Base-by-base conservation (phyloP, 208 protist species). In the Crithidia brevicula region DNA sequence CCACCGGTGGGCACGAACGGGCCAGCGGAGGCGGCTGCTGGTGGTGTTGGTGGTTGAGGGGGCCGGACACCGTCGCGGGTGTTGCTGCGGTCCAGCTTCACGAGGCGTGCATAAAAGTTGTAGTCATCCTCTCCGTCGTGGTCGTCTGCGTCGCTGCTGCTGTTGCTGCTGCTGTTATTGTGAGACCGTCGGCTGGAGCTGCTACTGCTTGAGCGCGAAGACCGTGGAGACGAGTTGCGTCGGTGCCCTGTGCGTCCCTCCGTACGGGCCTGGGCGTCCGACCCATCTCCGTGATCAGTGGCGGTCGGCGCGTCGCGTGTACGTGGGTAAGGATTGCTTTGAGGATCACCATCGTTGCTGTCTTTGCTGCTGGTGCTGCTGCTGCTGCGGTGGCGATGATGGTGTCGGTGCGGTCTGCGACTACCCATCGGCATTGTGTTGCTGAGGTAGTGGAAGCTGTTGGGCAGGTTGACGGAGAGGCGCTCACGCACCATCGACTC, bases 401-500 rank as follows among this genome's bases (percentile, higher is more conserved):
- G 53, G 6, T 10, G 20, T 4, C 8, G 43, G 6, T 4, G 28
- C 2, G 18, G 7, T 15, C 54, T 7, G n/a, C 33, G 46, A 6
- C 28, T 11, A n/a, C 56, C 46, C 27, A 38, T 62, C 8, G 40
- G 30, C 11, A 46, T 23, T 10, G 67, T 56, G 57, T 34, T 72
- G 46, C 23, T 54, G 15, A 47, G 67, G 54, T 64, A 57, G 47
- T 57, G 23, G 67, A 65, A 65, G 45, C 46, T 43, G 56, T 59
- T 18, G 1, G 57, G 67, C 25, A 72, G 57, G 57, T 65, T 72
- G 18, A 36, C 67, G 28, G 67, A 63, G 67, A 72, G 67, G 15
- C 31, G 67, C 34, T 72, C 56, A 6, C 67, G 67, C 27, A 72
- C 67, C 67, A 72, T 72, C 7, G 57, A 65, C 47, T 72, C 67